These are phyloP conservation scores for Datisca glomerata DNA, from an alignment of 306 rosid species.

Conservation along the genomic window DNA sequence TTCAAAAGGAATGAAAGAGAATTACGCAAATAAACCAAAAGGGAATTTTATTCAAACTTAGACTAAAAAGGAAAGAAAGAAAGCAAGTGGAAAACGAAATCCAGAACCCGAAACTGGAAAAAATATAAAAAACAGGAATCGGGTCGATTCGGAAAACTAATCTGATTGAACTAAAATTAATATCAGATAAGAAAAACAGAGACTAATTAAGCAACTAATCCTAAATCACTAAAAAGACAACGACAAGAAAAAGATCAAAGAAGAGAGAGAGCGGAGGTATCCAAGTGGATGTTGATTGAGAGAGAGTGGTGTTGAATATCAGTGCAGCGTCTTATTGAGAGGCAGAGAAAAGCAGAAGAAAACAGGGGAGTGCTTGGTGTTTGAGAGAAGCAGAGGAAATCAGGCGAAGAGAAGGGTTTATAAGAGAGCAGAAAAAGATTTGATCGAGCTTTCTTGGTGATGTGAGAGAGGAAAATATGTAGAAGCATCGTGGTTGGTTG, in stretches of 20 bases:
- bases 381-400: not conserved
- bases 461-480: slow-evolving; percentile 9
- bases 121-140: slow-evolving; percentile 5
- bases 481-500: slow-evolving; percentile 33
- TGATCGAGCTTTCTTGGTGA: slow-evolving; percentile 3
- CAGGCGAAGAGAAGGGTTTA: slow-evolving; percentile 23
- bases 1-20: slow-evolving; percentile 2
- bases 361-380: not conserved
- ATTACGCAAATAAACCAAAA: not conserved
- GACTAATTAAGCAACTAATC: slow-evolving; percentile 43
- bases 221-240: slow-evolving; percentile 5
- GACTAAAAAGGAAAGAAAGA: not conserved
- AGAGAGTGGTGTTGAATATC: not conserved
- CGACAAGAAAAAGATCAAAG: slow-evolving; percentile 3
- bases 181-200: slow-evolving; percentile 45
- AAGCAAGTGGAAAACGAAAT: not conserved
- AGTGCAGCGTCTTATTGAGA: no score
- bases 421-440: slow-evolving; percentile 34
- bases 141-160: slow-evolving; percentile 13
- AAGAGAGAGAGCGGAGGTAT: slow-evolving; percentile 19
- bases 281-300: not conserved
- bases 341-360: no score
- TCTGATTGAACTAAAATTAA: slow-evolving; percentile 44
- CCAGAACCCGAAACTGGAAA: slow-evolving; percentile 14
- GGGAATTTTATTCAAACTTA: slow-evolving; percentile 4